These are phyloP conservation scores for Neoascochyta sp. DNA, from an alignment of 2,329 filamentous ascomycete species.

Conservation along the genomic window DNA sequence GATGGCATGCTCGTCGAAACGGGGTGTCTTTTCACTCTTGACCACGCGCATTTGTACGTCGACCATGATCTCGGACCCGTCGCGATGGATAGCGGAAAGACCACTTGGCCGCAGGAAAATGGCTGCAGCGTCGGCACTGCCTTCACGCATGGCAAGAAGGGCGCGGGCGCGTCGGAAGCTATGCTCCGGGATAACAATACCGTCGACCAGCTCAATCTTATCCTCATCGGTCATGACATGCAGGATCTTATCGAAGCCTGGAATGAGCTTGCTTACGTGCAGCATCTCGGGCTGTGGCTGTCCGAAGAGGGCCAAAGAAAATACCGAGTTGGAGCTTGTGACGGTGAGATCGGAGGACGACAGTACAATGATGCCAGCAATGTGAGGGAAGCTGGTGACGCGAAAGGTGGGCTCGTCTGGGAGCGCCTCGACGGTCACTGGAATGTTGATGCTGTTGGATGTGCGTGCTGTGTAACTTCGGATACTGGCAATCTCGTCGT, in stretches of 20 bases:
- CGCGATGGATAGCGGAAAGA: conserved; percentile 78
- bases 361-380: conserved; percentile 92
- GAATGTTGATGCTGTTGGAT: conserved; percentile 72
- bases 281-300: conserved; percentile 79
- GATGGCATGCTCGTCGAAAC: conserved; percentile 59
- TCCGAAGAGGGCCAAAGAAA: conserved; percentile 88
- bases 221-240: conserved; percentile 82
- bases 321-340: conserved; percentile 90
- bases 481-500: conserved; percentile 66
- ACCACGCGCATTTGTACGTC: conserved; percentile 97
- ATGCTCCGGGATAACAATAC: conserved; percentile 95
- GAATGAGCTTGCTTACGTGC: conserved; percentile 74
- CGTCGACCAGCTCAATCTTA: conserved; percentile 75
- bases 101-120: conserved; percentile 82
- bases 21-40: conserved; percentile 64
- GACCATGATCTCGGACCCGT: conserved; percentile 87
- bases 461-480: conserved; percentile 85
- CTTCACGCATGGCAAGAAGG: conserved; percentile 77
- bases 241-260: conserved; percentile 80
- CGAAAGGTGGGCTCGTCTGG: conserved; percentile 68
- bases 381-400: conserved; percentile 92
- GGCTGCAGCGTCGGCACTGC: conserved; percentile 67
- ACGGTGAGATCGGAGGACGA: conserved; percentile 74
- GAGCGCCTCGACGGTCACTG: conserved; percentile 73
- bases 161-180: conserved; percentile 88